These are phyloP conservation scores for Eucalyptus globulus DNA, from an alignment of 345 rosid species.

Conservation along the genomic window DNA sequence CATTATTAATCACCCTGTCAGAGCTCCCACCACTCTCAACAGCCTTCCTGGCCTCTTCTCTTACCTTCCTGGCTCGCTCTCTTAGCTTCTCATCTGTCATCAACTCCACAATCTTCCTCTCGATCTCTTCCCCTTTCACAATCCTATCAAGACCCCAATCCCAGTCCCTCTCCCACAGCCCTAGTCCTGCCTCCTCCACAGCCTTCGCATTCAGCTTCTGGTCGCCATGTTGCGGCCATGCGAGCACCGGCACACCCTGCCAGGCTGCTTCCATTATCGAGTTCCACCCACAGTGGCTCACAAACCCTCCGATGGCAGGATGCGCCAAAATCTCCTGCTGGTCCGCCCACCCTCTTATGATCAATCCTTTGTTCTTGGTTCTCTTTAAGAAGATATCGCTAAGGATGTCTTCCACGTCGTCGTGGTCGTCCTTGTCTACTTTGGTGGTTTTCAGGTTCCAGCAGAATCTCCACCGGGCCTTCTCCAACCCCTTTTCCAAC, in stretches of 20 bases:
- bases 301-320: slow-evolving; percentile 19
- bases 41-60: slow-evolving; percentile 17
- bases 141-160: slow-evolving; percentile 3
- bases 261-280: slow-evolving; percentile 30
- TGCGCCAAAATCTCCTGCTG: slow-evolving; percentile 22
- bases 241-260: slow-evolving; percentile 22
- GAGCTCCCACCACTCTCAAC: slow-evolving; percentile 9
- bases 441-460: slow-evolving; percentile 22
- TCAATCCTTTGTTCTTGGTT: slow-evolving; percentile 6
- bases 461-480: slow-evolving; percentile 11
- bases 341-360: slow-evolving; percentile 26
- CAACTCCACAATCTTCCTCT: slow-evolving; percentile 2
- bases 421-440: slow-evolving; percentile 29
- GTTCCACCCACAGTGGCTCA: slow-evolving; percentile 3
- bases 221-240: slow-evolving; percentile 34
- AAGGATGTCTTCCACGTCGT: slow-evolving; percentile 6
- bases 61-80: not conserved
- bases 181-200: slow-evolving; percentile 10
- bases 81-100: slow-evolving; percentile 14
- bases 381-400: slow-evolving; percentile 8
- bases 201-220: slow-evolving; percentile 21
- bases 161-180: slow-evolving; percentile 13
- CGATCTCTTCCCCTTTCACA: slow-evolving; percentile 24
- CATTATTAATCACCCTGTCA: not conserved
- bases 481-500: slow-evolving; percentile 21